Evolutionary conservation across 2,329 filamentous ascomycete genomes (phyloP).

Genomic region (Phymatotrichopsis omnivora): DNA sequence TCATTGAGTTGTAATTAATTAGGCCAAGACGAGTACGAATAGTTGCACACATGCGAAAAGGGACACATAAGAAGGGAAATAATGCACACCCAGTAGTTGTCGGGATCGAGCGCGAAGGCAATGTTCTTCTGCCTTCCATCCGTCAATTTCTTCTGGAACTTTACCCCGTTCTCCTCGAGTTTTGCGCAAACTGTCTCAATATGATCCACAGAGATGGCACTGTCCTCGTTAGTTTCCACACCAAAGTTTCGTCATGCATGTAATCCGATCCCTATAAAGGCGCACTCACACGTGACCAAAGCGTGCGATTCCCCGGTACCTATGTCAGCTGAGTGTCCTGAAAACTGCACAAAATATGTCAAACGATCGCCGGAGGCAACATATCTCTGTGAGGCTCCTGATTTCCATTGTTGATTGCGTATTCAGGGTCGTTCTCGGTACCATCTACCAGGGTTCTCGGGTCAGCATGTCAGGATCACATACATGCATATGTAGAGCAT

Average conservation of each 20-base stretch:
- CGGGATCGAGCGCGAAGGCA: slow-evolving; percentile 81
- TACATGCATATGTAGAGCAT: not conserved
- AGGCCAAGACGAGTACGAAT: slow-evolving; percentile 30
- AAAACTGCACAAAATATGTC: not conserved
- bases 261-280: not conserved
- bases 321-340: slow-evolving; percentile 20
- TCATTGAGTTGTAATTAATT: not conserved
- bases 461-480: not conserved
- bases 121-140: slow-evolving; percentile 83
- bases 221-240: slow-evolving; percentile 10
- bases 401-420: slow-evolving; percentile 79
- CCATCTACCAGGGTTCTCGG: slow-evolving; percentile 43
- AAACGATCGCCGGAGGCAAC: slow-evolving; percentile 7
- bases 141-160: slow-evolving; percentile 87
- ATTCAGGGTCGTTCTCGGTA: slow-evolving; percentile 73
- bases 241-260: not conserved
- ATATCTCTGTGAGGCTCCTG: slow-evolving; percentile 55
- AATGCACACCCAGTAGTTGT: slow-evolving; percentile 60
- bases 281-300: slow-evolving; percentile 31
- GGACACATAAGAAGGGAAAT: slow-evolving; percentile 35
- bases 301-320: slow-evolving; percentile 15
- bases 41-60: too few relatives aligned
- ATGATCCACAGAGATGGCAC: slow-evolving; percentile 41
- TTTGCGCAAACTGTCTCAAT: slow-evolving; percentile 74
- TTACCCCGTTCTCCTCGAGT: slow-evolving; percentile 80